These are phyloP conservation scores for Niveomyces coronatus DNA, from an alignment of 2,329 filamentous ascomycete genomes.

Conservation along the genomic window DNA sequence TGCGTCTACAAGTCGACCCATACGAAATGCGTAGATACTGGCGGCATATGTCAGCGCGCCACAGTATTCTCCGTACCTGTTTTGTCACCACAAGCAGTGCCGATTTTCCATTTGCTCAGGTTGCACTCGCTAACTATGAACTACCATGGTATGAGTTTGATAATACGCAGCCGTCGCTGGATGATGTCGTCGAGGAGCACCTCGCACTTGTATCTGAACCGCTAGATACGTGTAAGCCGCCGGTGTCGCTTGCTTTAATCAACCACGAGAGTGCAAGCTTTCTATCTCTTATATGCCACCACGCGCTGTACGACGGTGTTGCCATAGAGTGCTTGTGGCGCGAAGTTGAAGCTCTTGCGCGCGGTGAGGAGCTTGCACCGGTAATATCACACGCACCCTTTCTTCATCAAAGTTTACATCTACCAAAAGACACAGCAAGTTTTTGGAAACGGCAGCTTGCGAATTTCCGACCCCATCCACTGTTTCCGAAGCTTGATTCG, in stretches of 20 bases:
- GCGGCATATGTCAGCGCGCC: conserved; percentile 50
- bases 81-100: conserved; percentile 57
- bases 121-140: conserved; percentile 45
- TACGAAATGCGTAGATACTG: conserved; percentile 48
- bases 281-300: conserved; percentile 52
- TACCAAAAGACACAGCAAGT: conserved; percentile 37
- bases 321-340: conserved; percentile 60
- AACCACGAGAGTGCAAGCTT: conserved; percentile 20
- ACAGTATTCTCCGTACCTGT: conserved; percentile 68
- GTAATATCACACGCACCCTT: conserved; percentile 53
- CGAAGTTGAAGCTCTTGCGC: conserved; percentile 56
- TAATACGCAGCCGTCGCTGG: conserved; percentile 21
- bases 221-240: conserved; percentile 35
- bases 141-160: conserved; percentile 31
- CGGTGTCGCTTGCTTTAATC: conserved; percentile 35
- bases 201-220: conserved; percentile 25
- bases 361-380: conserved; percentile 33
- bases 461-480: conserved; percentile 30
- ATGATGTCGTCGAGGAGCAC: conserved; percentile 29
- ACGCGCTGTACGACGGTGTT: conserved; percentile 78
- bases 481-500: conserved; percentile 17
- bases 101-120: conserved; percentile 58
- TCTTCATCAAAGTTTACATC: conserved; percentile 44
- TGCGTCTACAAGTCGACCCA: conserved; percentile 45
- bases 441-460: conserved; percentile 58